These are phyloP conservation scores for Diaporthe humulicola DNA, from an alignment of 2,329 filamentous ascomycete genomes.

Conservation along the genomic window DNA sequence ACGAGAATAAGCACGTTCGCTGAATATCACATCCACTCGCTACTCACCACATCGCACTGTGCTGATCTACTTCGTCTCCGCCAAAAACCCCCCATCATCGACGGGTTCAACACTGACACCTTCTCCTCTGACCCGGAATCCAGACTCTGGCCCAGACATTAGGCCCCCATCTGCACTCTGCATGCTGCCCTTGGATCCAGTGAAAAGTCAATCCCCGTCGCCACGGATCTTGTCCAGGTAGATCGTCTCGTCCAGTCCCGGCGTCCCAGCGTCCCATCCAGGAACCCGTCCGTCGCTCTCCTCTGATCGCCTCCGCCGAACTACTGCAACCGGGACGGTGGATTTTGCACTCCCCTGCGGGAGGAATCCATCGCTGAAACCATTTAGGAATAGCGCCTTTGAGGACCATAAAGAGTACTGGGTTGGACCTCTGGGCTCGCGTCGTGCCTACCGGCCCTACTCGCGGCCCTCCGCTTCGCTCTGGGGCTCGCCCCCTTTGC, in stretches of 20 bases:
- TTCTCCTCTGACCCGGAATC: not conserved
- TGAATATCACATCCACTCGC: not conserved
- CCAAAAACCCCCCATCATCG: not conserved
- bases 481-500: no score
- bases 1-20: not conserved
- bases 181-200: not conserved
- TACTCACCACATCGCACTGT: not conserved
- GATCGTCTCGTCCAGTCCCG: constrained; percentile 19
- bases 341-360: no score
- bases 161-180: not conserved
- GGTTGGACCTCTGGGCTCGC: no score
- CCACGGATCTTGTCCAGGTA: constrained; percentile 14
- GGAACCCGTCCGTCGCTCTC: not conserved
- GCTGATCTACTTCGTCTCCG: constrained; percentile 7
- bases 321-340: no score
- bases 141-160: constrained; percentile 6
- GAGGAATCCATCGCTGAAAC: no score
- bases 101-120: not conserved
- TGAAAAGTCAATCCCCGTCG: not conserved
- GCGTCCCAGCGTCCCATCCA: constrained; percentile 15
- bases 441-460: no score
- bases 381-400: no score
- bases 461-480: no score
- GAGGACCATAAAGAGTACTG: no score
- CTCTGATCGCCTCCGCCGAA: constrained; percentile 20